Percentiles rank a stretch among this genome's conserved stretches.
Conservation (phyloP, 2,329 filamentous ascomycete species). For the Elsinoe australis region DNA sequence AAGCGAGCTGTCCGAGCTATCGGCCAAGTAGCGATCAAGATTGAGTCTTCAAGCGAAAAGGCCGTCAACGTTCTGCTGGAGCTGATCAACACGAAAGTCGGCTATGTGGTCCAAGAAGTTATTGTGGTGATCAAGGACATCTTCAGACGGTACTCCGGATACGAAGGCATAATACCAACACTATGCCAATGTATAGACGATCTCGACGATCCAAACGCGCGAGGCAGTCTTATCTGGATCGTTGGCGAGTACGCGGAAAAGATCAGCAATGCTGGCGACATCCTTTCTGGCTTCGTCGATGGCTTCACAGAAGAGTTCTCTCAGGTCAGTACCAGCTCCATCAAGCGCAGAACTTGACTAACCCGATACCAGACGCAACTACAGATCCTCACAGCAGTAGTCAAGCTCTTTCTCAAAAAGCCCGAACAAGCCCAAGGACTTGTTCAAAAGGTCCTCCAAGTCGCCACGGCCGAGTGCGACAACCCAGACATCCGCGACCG, state of each 20-base stretch:
- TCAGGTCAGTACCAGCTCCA: constrained; percentile 52
- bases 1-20: constrained; percentile 91
- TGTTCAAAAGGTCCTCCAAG: constrained; percentile 89
- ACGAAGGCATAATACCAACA: constrained; percentile 94
- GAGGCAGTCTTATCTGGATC: constrained; percentile 94
- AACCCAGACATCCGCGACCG: constrained; percentile 96
- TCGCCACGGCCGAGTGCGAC: constrained; percentile 88
- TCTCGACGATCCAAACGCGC: constrained; percentile 83
- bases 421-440: constrained; percentile 83
- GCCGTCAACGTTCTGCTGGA: constrained; percentile 92
- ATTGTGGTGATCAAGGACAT: constrained; percentile 99
- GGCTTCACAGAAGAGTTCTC: constrained; percentile 94
- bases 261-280: constrained; percentile 97
- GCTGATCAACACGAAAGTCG: constrained; percentile 93
- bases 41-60: constrained; percentile 87
- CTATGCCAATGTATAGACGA: constrained; percentile 96
- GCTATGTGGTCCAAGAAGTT: constrained; percentile 97
- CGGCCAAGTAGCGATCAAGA: constrained; percentile 97
- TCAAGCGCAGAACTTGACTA: not conserved
- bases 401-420: constrained; percentile 96
- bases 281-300: constrained; percentile 83
- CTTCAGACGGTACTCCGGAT: constrained; percentile 92
- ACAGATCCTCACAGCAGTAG: constrained; percentile 92
- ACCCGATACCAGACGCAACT: constrained; percentile 68
- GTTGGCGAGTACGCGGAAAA: constrained; percentile 99